Evolutionary conservation across 495 filamentous ascomycete genomes (phyloP), one percentile per base, ranked within the genome.

Genomic region (Trichoderma virens): DNA sequence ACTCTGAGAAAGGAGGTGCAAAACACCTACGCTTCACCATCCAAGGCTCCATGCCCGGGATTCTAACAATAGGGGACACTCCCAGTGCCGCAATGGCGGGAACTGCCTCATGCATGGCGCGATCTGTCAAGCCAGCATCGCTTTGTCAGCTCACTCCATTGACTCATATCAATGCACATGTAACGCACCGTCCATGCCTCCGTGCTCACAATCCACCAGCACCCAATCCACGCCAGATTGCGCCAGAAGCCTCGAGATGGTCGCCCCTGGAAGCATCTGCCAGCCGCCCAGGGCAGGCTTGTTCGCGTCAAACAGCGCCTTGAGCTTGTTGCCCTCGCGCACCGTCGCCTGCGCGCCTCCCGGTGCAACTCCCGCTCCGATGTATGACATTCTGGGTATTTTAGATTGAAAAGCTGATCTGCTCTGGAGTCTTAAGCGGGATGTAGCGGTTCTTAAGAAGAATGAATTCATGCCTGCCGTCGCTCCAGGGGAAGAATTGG

Each of bases 31-130:
- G 81, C 76, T 86, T 90, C 54, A 87, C 83, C 86, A 89, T 88
- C 83, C 79, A 90, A 20, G 81, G 73, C 75, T 89, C 86, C 67
- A 82, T 79, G 61, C 84, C 88, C 31, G 88, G 80, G 20, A 89
- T 81, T 65, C 87, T 76, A 32, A 90, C 87, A 64, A 91, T 75
- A 0, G 88, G 87, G 13, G 83, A 86, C 0, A 87, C 85, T 9
- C 86, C 88, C 65, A 83, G 78, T 14, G 80, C 80, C 8, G 88
- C 86, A 67, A 88, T 87, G 3, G 86, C 85, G 28, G 89, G 86
- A 34, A 93, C 90, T 3, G 89, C 85, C 65, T 92, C 90, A 70
- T 94, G 91, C 91, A 94, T 94, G 14, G 84, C 81, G 41, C 83
- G 84, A 75, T 93, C 89, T 62, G 20, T 30, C 61, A 45, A 45